Conservation (phyloP, 179 eudicot genomes). For the Beta macrorhiza region DNA sequence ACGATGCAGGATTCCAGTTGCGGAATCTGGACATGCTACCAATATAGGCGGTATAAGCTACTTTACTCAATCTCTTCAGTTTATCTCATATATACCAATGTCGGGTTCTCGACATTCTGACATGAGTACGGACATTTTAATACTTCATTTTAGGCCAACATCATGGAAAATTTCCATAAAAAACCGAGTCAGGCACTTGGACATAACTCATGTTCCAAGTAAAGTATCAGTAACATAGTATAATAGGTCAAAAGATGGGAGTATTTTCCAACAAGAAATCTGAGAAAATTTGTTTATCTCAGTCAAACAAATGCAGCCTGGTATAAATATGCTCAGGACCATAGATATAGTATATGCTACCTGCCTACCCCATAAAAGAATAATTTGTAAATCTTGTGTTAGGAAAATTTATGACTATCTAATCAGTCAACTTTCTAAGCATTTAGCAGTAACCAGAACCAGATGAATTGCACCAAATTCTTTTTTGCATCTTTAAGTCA, state of each 20-base stretch:
- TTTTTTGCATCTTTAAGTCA: no score
- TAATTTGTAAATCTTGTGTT: not conserved
- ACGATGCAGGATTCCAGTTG: not conserved
- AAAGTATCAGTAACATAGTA: not conserved
- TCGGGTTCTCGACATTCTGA: no score
- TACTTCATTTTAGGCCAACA: no score
- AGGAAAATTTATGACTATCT: not conserved
- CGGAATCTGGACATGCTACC: not conserved
- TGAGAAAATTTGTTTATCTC: not conserved
- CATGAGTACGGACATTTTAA: no score
- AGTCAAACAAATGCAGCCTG: constrained; percentile 9
- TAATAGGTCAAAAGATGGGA: not conserved
- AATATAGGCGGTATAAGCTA: no score
- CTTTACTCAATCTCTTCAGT: no score
- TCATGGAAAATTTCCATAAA: not conserved
- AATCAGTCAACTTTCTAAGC: not conserved
- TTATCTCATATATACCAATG: no score
- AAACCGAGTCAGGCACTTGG: no score
- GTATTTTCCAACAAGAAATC: not conserved
- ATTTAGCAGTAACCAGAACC: not conserved
- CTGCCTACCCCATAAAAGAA: not conserved
- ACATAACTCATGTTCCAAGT: no score
- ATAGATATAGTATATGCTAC: not conserved
- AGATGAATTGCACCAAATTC: not conserved
- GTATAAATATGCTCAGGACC: not conserved